phyloP scores from a whole-genome alignment of 78 protist species.

The Dictyostelium firmibasis region DNA sequence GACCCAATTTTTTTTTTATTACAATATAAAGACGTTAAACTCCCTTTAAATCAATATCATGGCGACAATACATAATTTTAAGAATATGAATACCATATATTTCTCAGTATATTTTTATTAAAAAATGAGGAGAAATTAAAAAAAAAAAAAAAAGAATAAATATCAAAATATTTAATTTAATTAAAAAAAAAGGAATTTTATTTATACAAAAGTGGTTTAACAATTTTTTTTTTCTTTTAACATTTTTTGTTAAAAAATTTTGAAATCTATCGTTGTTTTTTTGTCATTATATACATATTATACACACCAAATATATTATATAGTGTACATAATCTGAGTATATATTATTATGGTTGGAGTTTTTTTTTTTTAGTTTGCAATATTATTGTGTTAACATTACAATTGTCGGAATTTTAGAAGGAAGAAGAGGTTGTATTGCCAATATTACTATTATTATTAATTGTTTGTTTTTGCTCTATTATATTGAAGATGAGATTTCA shows the following conservation, averaged over 20 bases:
- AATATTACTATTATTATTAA: not conserved
- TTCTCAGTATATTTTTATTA: too few relatives aligned
- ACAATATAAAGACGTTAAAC: too few relatives aligned
- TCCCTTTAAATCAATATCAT: too few relatives aligned
- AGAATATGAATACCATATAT: too few relatives aligned
- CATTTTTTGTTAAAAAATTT: not conserved
- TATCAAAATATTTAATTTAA: not conserved
- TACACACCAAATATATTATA: not conserved
- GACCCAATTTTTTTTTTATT: too few relatives aligned
- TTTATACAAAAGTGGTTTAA: not conserved
- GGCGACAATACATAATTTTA: too few relatives aligned
- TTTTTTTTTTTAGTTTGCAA: not conserved
- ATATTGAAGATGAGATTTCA: conserved; percentile 86
- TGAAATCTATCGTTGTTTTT: not conserved
- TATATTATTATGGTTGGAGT: not conserved
- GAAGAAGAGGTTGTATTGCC: not conserved
- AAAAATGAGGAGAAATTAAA: too few relatives aligned
- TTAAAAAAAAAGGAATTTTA: not conserved
- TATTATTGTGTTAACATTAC: not conserved
- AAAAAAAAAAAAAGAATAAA: not conserved
- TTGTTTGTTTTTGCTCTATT: conserved; percentile 76
- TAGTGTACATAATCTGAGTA: not conserved
- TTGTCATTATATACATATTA: not conserved
- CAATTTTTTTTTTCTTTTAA: not conserved
- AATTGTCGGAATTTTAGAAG: not conserved